Conservation (phyloP, 1,284 basidiomycete species). For the Moesziomyces parantarcticus region DNA sequence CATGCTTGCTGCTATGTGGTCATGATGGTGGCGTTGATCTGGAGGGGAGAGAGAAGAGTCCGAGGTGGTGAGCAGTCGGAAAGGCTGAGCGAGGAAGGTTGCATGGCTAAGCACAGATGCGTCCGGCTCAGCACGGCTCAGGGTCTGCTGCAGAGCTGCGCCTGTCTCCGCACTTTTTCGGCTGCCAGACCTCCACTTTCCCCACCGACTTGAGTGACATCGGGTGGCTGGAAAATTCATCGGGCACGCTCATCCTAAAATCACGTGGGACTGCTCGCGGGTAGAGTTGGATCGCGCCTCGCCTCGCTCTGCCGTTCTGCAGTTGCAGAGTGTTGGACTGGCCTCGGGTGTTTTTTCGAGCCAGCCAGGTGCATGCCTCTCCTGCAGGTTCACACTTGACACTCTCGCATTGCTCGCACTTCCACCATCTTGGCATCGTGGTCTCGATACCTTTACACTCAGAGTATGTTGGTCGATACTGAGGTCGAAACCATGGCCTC, state of each 20-base stretch:
- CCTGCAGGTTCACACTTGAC: neutral
- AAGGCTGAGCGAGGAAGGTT: neutral
- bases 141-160: no score
- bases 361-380: neutral
- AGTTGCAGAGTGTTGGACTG: conserved; percentile 32
- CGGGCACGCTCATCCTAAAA: neutral
- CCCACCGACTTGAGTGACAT: no score
- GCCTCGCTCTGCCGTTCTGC: no score
- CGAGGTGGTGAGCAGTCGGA: neutral
- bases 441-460: neutral
- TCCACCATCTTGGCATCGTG: neutral
- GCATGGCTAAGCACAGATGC: conserved; percentile 1
- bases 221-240: no score
- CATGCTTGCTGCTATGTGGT: conserved; percentile 28
- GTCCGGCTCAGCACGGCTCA: neutral
- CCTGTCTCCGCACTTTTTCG: neutral
- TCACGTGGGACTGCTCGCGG: conserved; percentile 31
- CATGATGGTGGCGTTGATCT: neutral
- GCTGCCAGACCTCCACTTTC: neutral
- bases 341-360: conserved; percentile 36
- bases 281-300: conserved; percentile 4
- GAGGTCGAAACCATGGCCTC: neutral
- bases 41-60: neutral
- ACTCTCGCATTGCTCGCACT: neutral
- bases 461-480: conserved; percentile 4